These are phyloP conservation scores for Picocystis sp. DNA, from an alignment of 163 green algal species.

Conservation along the genomic window DNA sequence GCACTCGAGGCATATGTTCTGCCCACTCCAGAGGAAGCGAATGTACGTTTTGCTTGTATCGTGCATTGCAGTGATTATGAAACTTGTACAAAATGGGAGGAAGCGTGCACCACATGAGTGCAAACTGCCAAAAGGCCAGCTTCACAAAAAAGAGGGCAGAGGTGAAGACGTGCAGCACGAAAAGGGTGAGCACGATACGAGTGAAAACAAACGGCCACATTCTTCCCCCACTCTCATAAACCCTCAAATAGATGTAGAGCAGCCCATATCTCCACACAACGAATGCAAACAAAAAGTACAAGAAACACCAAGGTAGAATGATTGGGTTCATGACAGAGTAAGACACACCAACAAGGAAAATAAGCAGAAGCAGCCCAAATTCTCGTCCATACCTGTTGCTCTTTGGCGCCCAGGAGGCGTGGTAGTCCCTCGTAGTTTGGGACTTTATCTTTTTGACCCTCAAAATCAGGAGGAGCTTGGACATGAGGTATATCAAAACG, in stretches of 20 bases:
- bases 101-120: constrained; percentile 13
- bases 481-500: constrained; percentile 26
- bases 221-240: constrained; percentile 42
- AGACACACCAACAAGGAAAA: constrained; percentile 44
- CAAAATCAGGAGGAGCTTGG: constrained; percentile 21
- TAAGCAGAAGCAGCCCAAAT: constrained; percentile 52
- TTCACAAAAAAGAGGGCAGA: constrained; percentile 39
- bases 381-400: constrained; percentile 56
- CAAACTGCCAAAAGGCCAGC: constrained; percentile 31
- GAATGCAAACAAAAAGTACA: constrained; percentile 46
- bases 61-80: constrained; percentile 2
- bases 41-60: constrained; percentile 10
- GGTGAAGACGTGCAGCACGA: constrained; percentile 23
- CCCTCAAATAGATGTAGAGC: constrained; percentile 20
- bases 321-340: constrained; percentile 49
- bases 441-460: constrained; percentile 10
- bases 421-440: constrained; percentile 20
- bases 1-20: constrained; percentile 11
- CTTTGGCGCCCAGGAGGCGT: constrained; percentile 26
- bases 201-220: constrained; percentile 41
- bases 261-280: constrained; percentile 29
- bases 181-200: constrained; percentile 26
- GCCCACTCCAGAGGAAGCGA: constrained; percentile 30
- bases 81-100: constrained; percentile 11
- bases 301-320: constrained; percentile 37